phyloP scores from a whole-genome alignment of 805 yeast species.

The Pichia exigua region DNA sequence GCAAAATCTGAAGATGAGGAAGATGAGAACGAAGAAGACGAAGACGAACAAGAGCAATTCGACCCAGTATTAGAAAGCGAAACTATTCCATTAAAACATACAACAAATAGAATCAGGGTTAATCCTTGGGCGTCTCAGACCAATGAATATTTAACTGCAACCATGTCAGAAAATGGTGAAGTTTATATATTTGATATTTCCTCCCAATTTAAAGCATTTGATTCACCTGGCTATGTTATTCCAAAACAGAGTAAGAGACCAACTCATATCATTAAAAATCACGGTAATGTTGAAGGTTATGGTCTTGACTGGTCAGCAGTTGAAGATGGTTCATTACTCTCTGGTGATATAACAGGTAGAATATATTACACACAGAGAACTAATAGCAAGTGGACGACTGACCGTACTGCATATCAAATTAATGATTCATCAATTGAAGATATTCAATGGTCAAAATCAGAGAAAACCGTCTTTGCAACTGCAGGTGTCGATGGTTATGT shows the following conservation, averaged over 20 bases:
- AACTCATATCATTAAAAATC: constrained; percentile 68
- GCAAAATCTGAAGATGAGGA: constrained; percentile 77
- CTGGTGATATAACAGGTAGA: constrained; percentile 87
- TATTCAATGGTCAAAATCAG: constrained; percentile 92
- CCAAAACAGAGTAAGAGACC: constrained; percentile 77
- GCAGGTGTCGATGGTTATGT: constrained; percentile 88
- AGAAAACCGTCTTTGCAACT: constrained; percentile 90
- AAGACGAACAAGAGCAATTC: constrained; percentile 43
- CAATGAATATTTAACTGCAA: constrained; percentile 79
- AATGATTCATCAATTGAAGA: constrained; percentile 83
- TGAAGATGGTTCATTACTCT: constrained; percentile 70
- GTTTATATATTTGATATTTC: constrained; percentile 77
- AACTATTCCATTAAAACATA: constrained; percentile 63
- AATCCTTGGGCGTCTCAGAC: constrained; percentile 68
- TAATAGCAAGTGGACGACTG: constrained; percentile 76
- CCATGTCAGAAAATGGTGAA: constrained; percentile 86
- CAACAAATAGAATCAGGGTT: constrained; percentile 84
- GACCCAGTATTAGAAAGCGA: constrained; percentile 84
- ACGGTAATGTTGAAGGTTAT: constrained; percentile 95
- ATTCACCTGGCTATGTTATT: constrained; percentile 76
- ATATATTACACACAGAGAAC: constrained; percentile 73
- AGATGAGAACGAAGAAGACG: constrained; percentile 69
- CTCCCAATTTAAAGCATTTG: constrained; percentile 74
- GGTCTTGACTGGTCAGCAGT: constrained; percentile 96
- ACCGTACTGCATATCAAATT: constrained; percentile 67